Evolutionary conservation across 2,329 filamentous ascomycete genomes (phyloP), one percentile per base, ranked within the genome.

Genomic region (Colletotrichum siamense): DNA sequence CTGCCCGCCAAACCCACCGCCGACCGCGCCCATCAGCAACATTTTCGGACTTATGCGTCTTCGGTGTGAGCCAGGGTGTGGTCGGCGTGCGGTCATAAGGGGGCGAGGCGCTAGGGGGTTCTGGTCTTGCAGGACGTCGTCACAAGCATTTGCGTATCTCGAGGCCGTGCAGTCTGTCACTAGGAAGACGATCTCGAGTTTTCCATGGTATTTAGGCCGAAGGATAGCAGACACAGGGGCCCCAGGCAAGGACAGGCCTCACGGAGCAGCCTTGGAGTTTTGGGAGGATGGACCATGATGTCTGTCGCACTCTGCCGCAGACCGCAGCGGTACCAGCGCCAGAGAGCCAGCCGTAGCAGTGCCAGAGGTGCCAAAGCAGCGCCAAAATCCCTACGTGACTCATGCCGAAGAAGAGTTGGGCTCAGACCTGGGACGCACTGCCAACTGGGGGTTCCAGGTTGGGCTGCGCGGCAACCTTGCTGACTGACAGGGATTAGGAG

Each of bases 321-420:
- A 32, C 55, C 34, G 64, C 49, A 73, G 64, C 55, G 10, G 36
- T 73, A 55, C 36, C 36, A 62, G 57, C 44, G 44, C 44, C 44
- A 49, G 18, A 62, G 26, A 71, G 62, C 62, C 32, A 36, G 34
- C 44, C 13, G 63, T 66, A 24, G 22, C 63, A 28, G 61, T 63
- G 22, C 32, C 30, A 28, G 30, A 39, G 8, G 36, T 66, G 63
- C 63, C 16, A 66, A 49, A 66, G 34, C 39, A 61, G 44, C 71
- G 69, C 69, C 62, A 67, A 13, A 18, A 72, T 28, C 1, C 16
- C n/a, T 69, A 73, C 73, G 73, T 76, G 73, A 76, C 73, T 76
- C 73, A 76, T 76, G 70, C 73, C 73, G 73, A 76, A 67, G 57
- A 63, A 57, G 73, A 59, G 64, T 76, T 76, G 73, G 73, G 73